Percentiles rank a stretch among this genome's conserved stretches.
Evolutionary conservation across 1,284 basidiomycete species (phyloP).

Genomic region (Leccinum solheimii): DNA sequence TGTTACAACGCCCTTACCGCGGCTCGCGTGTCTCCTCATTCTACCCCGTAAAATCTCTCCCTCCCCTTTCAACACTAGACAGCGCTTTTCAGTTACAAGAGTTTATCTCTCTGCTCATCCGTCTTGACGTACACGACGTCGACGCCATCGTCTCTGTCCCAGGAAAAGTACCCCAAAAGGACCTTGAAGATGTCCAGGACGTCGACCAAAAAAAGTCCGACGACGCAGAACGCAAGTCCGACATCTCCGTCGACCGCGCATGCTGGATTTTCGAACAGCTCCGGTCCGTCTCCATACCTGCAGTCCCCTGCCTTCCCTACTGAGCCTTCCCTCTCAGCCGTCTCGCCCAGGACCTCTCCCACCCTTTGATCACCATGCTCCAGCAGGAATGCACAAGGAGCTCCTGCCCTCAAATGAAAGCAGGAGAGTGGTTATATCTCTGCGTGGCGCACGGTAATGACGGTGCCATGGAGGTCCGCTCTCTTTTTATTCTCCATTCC

Average conservation of each 20-base stretch:
- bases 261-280: conserved; percentile 98
- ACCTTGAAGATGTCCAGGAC: conserved; percentile 43
- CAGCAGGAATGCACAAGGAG: conserved; percentile 82
- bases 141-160: conserved; percentile 80
- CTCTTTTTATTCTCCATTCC: conserved; percentile 1
- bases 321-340: conserved; percentile 52
- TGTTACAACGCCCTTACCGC: conserved; percentile 61
- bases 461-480: conserved; percentile 69
- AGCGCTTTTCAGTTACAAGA: conserved; percentile 95
- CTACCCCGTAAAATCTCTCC: conserved; percentile 68
- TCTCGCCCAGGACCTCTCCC: conserved; percentile 88
- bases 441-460: conserved; percentile 90
- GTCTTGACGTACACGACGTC: conserved; percentile 85
- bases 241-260: conserved; percentile 68
- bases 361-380: conserved; percentile 85
- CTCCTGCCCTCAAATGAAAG: conserved; percentile 95
- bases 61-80: conserved; percentile 71
- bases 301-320: neutral
- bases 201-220: conserved; percentile 40
- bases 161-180: conserved; percentile 34
- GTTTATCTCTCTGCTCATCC: conserved; percentile 87
- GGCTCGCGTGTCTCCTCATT: conserved; percentile 76
- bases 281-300: conserved; percentile 59
- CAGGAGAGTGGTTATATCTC: conserved; percentile 94
- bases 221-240: conserved; percentile 45